These are phyloP conservation scores for Ophiorrhiza pumila DNA, from an alignment of 257 asterid genomes.

Conservation along the genomic window DNA sequence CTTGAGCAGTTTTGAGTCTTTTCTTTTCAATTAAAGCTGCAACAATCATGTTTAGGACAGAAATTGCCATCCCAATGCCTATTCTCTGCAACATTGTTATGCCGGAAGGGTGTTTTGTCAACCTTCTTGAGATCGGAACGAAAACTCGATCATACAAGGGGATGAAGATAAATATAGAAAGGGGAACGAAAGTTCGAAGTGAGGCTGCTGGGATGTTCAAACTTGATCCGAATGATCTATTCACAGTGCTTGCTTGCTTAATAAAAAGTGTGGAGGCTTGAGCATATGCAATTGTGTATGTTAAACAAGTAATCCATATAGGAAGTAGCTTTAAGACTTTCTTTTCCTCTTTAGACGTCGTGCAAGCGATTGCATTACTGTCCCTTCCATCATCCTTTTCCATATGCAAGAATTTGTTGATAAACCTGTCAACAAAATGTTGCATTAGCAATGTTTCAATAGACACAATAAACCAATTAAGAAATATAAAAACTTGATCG, in stretches of 20 bases:
- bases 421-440: neutral
- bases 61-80: conserved; percentile 46
- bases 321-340: conserved; percentile 46
- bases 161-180: conserved; percentile 34
- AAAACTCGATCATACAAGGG: conserved; percentile 52
- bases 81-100: conserved; percentile 56
- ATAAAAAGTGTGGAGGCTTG: conserved; percentile 50
- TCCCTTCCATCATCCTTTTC: too few relatives aligned
- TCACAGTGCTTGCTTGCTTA: conserved; percentile 61
- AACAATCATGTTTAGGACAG: conserved; percentile 34
- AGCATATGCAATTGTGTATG: conserved; percentile 35
- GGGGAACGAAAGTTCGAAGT: conserved; percentile 37
- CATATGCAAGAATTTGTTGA: neutral
- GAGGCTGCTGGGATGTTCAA: conserved; percentile 55
- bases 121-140: conserved; percentile 45
- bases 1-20: conserved; percentile 40
- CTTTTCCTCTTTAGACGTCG: conserved; percentile 38
- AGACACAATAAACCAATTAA: neutral
- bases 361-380: neutral
- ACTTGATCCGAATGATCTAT: conserved; percentile 40
- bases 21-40: conserved; percentile 51
- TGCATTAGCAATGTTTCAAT: neutral
- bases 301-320: conserved; percentile 50
- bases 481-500: too few relatives aligned
- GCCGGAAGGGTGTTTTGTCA: conserved; percentile 45